Percentiles rank a stretch among this genome's conserved stretches.
Evolutionary conservation across 805 yeast genomes (phyloP).

Genomic region (Myxozyma geophila): DNA sequence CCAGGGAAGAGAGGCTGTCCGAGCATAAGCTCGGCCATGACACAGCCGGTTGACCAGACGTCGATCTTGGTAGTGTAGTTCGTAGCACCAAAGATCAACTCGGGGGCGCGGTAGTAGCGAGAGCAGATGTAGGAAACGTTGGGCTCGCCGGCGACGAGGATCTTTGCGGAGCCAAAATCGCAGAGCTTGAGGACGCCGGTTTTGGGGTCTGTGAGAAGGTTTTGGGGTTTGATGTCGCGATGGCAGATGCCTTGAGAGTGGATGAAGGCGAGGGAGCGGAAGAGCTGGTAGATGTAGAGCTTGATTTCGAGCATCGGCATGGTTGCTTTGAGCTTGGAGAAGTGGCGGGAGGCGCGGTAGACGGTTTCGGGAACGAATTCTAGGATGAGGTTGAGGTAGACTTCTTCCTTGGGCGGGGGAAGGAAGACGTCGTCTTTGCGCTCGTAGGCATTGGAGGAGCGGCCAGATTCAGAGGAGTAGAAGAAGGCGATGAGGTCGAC

Average conservation of each 20-base stretch:
- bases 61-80: constrained; percentile 96
- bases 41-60: constrained; percentile 98
- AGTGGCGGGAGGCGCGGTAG: constrained; percentile 87
- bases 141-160: constrained; percentile 85
- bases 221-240: constrained; percentile 90
- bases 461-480: constrained; percentile 56
- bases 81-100: constrained; percentile 94
- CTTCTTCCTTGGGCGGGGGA: constrained; percentile 66
- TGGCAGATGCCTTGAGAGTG: constrained; percentile 79
- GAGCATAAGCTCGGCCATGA: constrained; percentile 91
- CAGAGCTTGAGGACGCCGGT: constrained; percentile 87
- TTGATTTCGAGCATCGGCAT: constrained; percentile 93
- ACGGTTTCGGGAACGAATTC: constrained; percentile 97
- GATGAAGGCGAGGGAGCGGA: constrained; percentile 76
- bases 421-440: constrained; percentile 40
- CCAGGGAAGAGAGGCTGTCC: constrained; percentile 99
- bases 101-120: constrained; percentile 96
- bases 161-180: constrained; percentile 96
- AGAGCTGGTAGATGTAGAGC: constrained; percentile 80
- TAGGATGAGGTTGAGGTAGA: constrained; percentile 84
- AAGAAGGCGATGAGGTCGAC: constrained; percentile 87
- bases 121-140: constrained; percentile 97
- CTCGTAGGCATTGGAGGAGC: constrained; percentile 19
- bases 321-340: constrained; percentile 54
- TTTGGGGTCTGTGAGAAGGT: constrained; percentile 81